phyloP scores from a whole-genome alignment of 2,329 filamentous ascomycete species.

The Claviceps spartinae region DNA sequence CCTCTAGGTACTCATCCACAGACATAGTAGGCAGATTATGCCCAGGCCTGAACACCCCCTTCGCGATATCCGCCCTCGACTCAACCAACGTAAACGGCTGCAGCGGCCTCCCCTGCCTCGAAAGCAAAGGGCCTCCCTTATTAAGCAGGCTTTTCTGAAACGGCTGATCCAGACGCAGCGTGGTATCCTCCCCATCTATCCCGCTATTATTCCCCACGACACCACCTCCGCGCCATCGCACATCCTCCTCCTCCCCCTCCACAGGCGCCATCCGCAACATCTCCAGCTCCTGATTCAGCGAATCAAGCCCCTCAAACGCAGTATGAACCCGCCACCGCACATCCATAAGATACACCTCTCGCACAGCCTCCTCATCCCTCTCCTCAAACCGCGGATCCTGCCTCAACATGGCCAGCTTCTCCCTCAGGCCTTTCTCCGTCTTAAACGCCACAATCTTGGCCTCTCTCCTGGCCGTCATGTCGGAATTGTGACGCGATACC shows the following conservation, averaged over 20 bases:
- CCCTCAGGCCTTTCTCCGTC: slow-evolving; percentile 73
- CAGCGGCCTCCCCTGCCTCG: slow-evolving; percentile 67
- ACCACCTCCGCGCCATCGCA: slow-evolving; percentile 7
- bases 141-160: slow-evolving; percentile 31
- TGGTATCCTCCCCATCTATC: slow-evolving; percentile 26
- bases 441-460: slow-evolving; percentile 78
- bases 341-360: slow-evolving; percentile 65
- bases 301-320: slow-evolving; percentile 77
- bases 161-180: slow-evolving; percentile 59
- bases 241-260: slow-evolving; percentile 29
- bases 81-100: slow-evolving; percentile 81
- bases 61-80: slow-evolving; percentile 58
- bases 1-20: slow-evolving; percentile 93
- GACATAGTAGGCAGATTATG: slow-evolving; percentile 95
- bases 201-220: slow-evolving; percentile 20
- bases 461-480: slow-evolving; percentile 57
- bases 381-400: slow-evolving; percentile 37
- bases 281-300: slow-evolving; percentile 69
- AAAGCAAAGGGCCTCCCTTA: slow-evolving; percentile 59
- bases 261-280: slow-evolving; percentile 65
- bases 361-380: slow-evolving; percentile 70
- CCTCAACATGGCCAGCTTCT: slow-evolving; percentile 53
- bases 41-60: slow-evolving; percentile 76
- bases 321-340: slow-evolving; percentile 62
- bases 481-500: slow-evolving; percentile 36